Conservation (phyloP, 495 filamentous ascomycete genomes). For the Aspergillus conjunctus region DNA sequence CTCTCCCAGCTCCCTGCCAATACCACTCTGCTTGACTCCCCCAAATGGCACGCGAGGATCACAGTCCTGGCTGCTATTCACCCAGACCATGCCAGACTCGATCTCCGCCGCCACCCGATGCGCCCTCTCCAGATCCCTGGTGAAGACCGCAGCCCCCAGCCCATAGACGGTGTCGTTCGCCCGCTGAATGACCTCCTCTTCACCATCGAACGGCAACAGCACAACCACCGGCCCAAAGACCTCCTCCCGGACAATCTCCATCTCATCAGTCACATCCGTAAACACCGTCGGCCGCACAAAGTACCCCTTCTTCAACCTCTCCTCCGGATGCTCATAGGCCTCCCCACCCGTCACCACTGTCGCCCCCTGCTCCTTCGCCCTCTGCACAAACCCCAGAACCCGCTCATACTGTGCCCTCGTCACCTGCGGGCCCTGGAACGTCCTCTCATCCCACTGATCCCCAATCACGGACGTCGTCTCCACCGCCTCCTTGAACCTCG, state of each 20-base stretch:
- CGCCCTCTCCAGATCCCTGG: conserved; percentile 71
- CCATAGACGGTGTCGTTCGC: conserved; percentile 90
- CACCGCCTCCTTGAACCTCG: conserved; percentile 68
- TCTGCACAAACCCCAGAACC: conserved; percentile 74
- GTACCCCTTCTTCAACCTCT: conserved; percentile 54
- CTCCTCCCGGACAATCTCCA: conserved; percentile 71
- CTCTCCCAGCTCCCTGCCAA: conserved; percentile 85
- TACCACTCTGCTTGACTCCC: conserved; percentile 92
- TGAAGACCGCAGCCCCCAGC: conserved; percentile 85
- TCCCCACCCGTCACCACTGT: conserved; percentile 73
- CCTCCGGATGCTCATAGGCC: conserved; percentile 59
- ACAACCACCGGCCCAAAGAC: conserved; percentile 91
- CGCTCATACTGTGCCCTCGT: conserved; percentile 82
- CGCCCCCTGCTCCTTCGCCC: conserved; percentile 80
- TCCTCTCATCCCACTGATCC: conserved; percentile 77
- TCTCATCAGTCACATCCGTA: conserved; percentile 65
- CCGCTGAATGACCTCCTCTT: conserved; percentile 77
- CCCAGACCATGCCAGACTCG: conserved; percentile 95
- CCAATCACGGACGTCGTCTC: conserved; percentile 72
- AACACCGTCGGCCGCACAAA: conserved; percentile 76
- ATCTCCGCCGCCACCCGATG: conserved; percentile 82
- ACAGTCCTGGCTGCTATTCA: conserved; percentile 79
- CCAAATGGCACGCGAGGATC: conserved; percentile 81
- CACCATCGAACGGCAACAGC: conserved; percentile 74
- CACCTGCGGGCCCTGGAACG: conserved; percentile 86